These are phyloP conservation scores for Discostella stelligera DNA, from an alignment of 352 stramenopile genomes.

Conservation along the genomic window DNA sequence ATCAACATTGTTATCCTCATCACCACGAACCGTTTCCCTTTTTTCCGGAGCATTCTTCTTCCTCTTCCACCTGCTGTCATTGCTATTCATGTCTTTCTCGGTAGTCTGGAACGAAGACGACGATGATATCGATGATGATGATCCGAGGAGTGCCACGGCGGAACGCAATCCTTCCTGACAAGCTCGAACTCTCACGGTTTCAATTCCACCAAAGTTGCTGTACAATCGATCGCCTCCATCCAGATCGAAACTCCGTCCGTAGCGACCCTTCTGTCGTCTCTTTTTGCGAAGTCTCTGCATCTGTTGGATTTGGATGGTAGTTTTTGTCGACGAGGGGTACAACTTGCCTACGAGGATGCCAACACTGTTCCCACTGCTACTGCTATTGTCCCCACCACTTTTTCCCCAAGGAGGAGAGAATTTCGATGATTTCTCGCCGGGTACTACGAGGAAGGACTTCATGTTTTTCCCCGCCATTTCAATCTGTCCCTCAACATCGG, in stretches of 20 bases:
- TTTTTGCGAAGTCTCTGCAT: constrained; percentile 22
- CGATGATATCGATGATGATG: not conserved
- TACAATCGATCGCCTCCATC: constrained; percentile 64
- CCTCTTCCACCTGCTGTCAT: too few species aligned
- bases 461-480: not conserved
- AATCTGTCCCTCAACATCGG: constrained; percentile 7
- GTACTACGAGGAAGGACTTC: too few species aligned
- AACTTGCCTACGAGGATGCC: not conserved
- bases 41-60: constrained; percentile 24
- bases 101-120: not conserved
- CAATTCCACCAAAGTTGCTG: constrained; percentile 55
- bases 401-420: not conserved
- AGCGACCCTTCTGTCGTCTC: constrained; percentile 29
- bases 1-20: constrained; percentile 1
- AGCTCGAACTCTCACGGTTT: constrained; percentile 58
- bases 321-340: too few species aligned
- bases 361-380: not conserved
- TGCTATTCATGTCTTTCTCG: not conserved
- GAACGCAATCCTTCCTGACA: constrained; percentile 47
- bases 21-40: too few species aligned
- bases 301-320: constrained; percentile 2
- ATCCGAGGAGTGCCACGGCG: constrained; percentile 10
- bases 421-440: constrained; percentile 13
- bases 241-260: constrained; percentile 56
- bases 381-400: not conserved